These are phyloP conservation scores for Flaveria robusta DNA, from an alignment of 129 eudicot genomes.

Conservation along the genomic window DNA sequence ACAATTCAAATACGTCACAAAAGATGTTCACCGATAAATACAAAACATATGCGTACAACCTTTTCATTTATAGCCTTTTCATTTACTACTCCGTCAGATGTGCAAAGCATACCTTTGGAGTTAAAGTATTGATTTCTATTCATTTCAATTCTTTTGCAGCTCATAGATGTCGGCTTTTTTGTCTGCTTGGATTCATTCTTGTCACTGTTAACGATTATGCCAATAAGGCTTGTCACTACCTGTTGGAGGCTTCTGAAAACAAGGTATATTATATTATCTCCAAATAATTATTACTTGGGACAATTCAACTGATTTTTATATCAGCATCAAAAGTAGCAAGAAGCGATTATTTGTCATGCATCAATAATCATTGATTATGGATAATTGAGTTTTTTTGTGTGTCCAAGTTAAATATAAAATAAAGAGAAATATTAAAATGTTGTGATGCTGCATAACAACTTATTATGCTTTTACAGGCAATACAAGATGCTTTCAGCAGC, in stretches of 20 bases:
- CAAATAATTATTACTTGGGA: neutral
- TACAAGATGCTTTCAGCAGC: conserved; percentile 77
- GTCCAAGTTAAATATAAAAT: neutral
- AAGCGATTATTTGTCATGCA: conserved; percentile 3
- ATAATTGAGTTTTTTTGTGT: neutral
- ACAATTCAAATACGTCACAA: too few species aligned
- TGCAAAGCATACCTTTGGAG: neutral
- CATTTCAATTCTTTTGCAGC: conserved; percentile 58
- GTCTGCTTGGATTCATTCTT: conserved; percentile 92
- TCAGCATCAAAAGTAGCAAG: neutral
- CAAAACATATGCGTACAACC: too few species aligned
- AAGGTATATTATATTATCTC: conserved; percentile 52
- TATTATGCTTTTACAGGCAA: conserved; percentile 71
- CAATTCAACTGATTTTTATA: neutral
- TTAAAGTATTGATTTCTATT: neutral
- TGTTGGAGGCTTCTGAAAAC: conserved; percentile 62
- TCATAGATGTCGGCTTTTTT: conserved; percentile 82
- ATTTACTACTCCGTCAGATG: neutral
- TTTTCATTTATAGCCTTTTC: too few species aligned
- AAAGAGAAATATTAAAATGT: neutral
- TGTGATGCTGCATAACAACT: conserved; percentile 27
- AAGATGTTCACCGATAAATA: too few species aligned
- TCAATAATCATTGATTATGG: neutral
- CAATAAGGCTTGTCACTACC: conserved; percentile 61
- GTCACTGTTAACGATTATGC: conserved; percentile 90